Evolutionary conservation across 805 yeast genomes (phyloP).

Genomic region (Lipomyces oligophaga): DNA sequence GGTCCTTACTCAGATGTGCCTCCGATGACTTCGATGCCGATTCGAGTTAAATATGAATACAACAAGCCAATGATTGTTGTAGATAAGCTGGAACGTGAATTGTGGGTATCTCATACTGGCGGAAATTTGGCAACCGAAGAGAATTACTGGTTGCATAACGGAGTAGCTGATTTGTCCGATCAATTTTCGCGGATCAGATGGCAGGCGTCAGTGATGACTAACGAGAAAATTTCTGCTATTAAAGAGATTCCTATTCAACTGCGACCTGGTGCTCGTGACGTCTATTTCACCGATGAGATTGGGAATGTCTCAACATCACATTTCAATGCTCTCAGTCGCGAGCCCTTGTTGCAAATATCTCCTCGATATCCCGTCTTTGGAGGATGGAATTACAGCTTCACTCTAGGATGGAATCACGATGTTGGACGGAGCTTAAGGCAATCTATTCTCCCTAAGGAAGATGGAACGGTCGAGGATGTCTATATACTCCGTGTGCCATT

Average conservation of each 20-base stretch:
- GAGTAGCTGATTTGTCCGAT: conserved; percentile 60
- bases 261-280: conserved; percentile 52
- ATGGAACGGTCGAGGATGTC: conserved; percentile 41
- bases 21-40: conserved; percentile 43
- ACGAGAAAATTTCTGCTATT: conserved; percentile 54
- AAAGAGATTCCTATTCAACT: conserved; percentile 41
- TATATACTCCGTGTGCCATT: conserved; percentile 67
- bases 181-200: conserved; percentile 75
- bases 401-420: conserved; percentile 83
- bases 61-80: conserved; percentile 63
- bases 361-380: conserved; percentile 97
- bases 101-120: conserved; percentile 87
- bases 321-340: conserved; percentile 31
- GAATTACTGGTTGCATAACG: conserved; percentile 72
- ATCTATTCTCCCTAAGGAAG: too few species aligned
- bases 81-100: conserved; percentile 57
- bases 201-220: conserved; percentile 52
- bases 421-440: conserved; percentile 45
- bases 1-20: conserved; percentile 51
- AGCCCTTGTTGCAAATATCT: conserved; percentile 52
- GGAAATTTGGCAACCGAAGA: conserved; percentile 73
- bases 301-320: conserved; percentile 86
- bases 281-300: conserved; percentile 81
- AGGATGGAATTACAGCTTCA: conserved; percentile 93
- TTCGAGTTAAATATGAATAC: conserved; percentile 54